phyloP scores from a whole-genome alignment of 73 alveolate species.

The Paramecium caudatum region DNA sequence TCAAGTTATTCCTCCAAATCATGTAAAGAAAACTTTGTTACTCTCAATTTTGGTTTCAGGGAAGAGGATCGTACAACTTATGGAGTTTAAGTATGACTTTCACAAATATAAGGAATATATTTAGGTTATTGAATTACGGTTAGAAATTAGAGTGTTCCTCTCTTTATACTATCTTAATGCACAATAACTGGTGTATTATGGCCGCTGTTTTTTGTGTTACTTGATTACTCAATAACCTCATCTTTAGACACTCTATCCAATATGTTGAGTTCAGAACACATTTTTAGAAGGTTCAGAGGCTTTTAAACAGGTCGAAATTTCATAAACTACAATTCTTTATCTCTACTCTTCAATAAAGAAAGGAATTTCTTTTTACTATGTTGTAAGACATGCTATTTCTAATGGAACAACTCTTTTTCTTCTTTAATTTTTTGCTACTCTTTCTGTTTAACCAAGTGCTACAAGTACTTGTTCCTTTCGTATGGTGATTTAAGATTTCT shows the following conservation, averaged over 20 bases:
- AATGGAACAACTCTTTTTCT: conserved; percentile 19
- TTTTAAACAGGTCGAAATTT: conserved; percentile 52
- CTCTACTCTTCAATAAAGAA: conserved; percentile 29
- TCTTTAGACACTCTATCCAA: conserved; percentile 41
- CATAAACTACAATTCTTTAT: conserved; percentile 13
- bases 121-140: too few relatives aligned
- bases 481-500: background rate
- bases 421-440: background rate
- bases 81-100: too few relatives aligned
- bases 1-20: too few relatives aligned
- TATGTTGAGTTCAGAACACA: conserved; percentile 40
- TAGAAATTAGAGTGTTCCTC: too few relatives aligned
- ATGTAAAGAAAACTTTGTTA: too few relatives aligned
- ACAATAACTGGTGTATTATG: too few relatives aligned
- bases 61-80: too few relatives aligned
- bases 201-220: too few relatives aligned
- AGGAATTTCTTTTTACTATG: conserved; percentile 45
- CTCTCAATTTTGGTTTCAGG: too few relatives aligned
- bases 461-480: conserved; percentile 11
- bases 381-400: background rate
- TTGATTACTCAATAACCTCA: conserved; percentile 34
- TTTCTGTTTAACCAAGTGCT: background rate
- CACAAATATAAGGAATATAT: too few relatives aligned
- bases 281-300: conserved; percentile 48
- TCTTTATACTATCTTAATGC: too few relatives aligned